Evolutionary conservation across 495 filamentous ascomycete genomes (phyloP).

Genomic region (Chaetomium cochliodes): DNA sequence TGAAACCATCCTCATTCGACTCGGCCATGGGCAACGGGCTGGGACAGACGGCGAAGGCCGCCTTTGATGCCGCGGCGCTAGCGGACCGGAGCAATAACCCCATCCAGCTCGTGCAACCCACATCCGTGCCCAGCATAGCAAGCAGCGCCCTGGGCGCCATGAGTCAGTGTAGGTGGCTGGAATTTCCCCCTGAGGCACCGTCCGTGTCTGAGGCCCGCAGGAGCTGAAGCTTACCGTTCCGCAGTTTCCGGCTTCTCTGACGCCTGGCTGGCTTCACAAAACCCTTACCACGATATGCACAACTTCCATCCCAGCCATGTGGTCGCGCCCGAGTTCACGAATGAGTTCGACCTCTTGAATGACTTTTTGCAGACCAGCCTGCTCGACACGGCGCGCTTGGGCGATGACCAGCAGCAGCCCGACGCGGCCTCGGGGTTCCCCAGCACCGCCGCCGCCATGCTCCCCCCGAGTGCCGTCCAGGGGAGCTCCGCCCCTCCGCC

Average conservation of each 20-base stretch:
- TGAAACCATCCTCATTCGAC: constrained; percentile 47
- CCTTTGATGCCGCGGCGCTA: constrained; percentile 44
- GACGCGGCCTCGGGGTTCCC: constrained; percentile 36
- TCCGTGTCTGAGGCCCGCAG: constrained; percentile 22
- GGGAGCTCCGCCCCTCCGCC: constrained; percentile 44
- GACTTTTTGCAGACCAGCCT: constrained; percentile 90
- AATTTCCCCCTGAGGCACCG: constrained; percentile 25
- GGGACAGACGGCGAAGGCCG: constrained; percentile 42
- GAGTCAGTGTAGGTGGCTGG: constrained; percentile 70
- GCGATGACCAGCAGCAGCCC: constrained; percentile 54
- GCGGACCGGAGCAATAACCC: constrained; percentile 39
- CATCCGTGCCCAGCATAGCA: constrained; percentile 53
- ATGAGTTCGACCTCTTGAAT: constrained; percentile 93
- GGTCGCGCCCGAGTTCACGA: constrained; percentile 91
- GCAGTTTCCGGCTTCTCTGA: constrained; percentile 53
- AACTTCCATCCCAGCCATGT: constrained; percentile 90
- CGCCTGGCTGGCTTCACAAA: constrained; percentile 61
- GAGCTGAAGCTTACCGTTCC: constrained; percentile 39
- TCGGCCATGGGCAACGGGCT: constrained; percentile 34
- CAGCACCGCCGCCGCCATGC: constrained; percentile 34
- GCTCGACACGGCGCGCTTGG: constrained; percentile 65
- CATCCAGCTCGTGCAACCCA: constrained; percentile 58
- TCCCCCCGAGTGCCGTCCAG: constrained; percentile 42
- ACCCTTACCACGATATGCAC: constrained; percentile 90
- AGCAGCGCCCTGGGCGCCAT: constrained; percentile 56